Base-by-base conservation (phyloP, 1,284 basidiomycete genomes). In the Schizopora paradoxa region DNA sequence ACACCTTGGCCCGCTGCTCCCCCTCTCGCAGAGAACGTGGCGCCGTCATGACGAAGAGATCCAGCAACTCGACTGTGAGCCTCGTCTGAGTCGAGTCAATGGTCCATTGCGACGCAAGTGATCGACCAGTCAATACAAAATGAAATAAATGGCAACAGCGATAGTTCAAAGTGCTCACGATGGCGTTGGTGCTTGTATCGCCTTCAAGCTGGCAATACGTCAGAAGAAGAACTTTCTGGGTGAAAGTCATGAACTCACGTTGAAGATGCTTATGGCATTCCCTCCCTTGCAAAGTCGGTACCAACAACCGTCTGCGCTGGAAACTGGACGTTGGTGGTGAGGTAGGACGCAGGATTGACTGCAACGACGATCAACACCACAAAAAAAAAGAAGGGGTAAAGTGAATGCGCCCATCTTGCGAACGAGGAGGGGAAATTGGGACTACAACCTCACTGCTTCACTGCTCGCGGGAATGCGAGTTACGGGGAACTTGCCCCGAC, bases 241-340 rank as follows among this genome's bases (percentile, higher is more conserved):
- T n/a, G n/a, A n/a, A 35, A 35, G 32, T 22, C 10, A 10, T 19
- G 22, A 8, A 35, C 33, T 35, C 33, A 35, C 33, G 11, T 35
- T 35, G 33, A 35, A 35, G 10, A 22, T 35, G 11, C 33, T 22
- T 4, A 35, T 14, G 33, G 33, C 7, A 13, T 22, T 10, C 33
- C 33, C 11, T 35, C 33, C 6, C 22, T 35, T n/a, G 33, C 22
- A 3, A 7, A 19, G 14, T 35, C 33, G 18, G 33, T 19, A 16
- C 33, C 33, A 10, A 35, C 33, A 35, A 35, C 33, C 22, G 18
- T 16, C 33, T 35, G 33, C 33, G 18, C 33, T 19, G 33, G 33
- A n/a, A 35, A 35, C 11, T 35, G 18, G 10, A 22, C 33, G 33
- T 35, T 35, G 3, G 33, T 35, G 18, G 22, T 35, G 11, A 35